Base-by-base conservation (phyloP, 805 yeast genomes). In the Wickerhamiella shivajii region DNA sequence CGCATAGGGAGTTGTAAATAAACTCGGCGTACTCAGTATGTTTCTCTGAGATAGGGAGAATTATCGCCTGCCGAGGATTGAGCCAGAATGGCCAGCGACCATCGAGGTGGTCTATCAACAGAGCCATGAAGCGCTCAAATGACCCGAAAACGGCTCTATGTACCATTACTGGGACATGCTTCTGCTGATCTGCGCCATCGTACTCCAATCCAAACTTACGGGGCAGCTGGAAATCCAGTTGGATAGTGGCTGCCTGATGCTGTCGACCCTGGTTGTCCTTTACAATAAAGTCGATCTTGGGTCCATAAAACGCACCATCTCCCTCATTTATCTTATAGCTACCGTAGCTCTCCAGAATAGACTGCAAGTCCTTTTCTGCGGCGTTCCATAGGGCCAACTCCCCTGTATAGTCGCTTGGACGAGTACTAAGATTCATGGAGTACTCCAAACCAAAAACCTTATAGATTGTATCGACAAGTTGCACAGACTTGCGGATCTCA, bases 11-110 rank as follows among this genome's bases (percentile, higher is more conserved):
- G 31, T 27, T 18, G 3, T 5, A 24, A 2, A 79, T 51, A 2
- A 54, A 36, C n/a, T 60, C 43, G 3, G 92, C 78, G 34, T 66
- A 66, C 7, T 57, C 66, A 6, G 55, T 51, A 47, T 78, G 85
- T 7, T 64, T 57, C 1, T 71, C 71, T 37, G 75, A 72, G 3
- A 58, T 52, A 1, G 98, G 96, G 5, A 90, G 64, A 2, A 90
- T 64, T 24, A 78, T 64, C 0, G 87, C 90, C 52, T 90, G 98
- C 41, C 92, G 66, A 5, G 97, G 96, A 42, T 77, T 81, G 27
- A 90, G 51, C 98, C 98, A 90, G 52, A 90, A 84, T 7, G 98
- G 98, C 97, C 97, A 90, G 44, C 76, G 75, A 0, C 97, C 98
- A 37, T 71, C 69, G 52, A 74, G 81, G 43, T 85, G 92, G 52